phyloP scores from a whole-genome alignment of 345 rosid species.

The Physaria fendleri region DNA sequence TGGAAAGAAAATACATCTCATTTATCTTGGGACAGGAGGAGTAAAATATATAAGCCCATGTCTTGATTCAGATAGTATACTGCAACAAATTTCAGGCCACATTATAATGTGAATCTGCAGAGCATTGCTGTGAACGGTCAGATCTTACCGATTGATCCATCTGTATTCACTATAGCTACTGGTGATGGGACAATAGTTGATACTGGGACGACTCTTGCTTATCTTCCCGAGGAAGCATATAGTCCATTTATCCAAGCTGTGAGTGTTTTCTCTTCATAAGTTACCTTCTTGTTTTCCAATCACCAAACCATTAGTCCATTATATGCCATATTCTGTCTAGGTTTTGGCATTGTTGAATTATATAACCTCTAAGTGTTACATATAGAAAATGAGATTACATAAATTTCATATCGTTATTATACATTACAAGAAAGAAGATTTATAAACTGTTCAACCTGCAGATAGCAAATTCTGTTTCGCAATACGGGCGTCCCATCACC shows the following conservation, averaged over 20 bases:
- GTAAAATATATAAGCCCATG: constrained; percentile 14
- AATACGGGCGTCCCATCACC: constrained; percentile 42
- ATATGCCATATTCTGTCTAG: neutral
- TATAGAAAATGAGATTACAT: neutral
- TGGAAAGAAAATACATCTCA: neutral
- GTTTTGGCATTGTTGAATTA: neutral
- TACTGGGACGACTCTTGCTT: constrained; percentile 98
- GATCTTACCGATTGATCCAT: constrained; percentile 54
- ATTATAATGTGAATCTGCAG: constrained; percentile 88
- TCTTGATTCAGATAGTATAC: constrained; percentile 32
- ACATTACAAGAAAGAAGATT: constrained; percentile 1
- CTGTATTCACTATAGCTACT: constrained; percentile 70
- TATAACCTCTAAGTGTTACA: neutral
- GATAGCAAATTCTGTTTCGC: constrained; percentile 56
- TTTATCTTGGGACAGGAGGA: constrained; percentile 11
- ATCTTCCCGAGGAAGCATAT: constrained; percentile 74
- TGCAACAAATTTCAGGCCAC: constrained; percentile 63
- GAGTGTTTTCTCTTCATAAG: constrained; percentile 30
- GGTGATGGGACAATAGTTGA: constrained; percentile 87
- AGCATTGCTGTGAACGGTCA: constrained; percentile 79
- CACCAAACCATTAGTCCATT: neutral
- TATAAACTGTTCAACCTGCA: constrained; percentile 31
- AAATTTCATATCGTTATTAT: neutral
- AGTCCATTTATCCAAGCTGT: constrained; percentile 63
- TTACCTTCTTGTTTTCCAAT: neutral